phyloP scores from a whole-genome alignment of 768 basidiomycete species.

The Trametes meyenii region DNA sequence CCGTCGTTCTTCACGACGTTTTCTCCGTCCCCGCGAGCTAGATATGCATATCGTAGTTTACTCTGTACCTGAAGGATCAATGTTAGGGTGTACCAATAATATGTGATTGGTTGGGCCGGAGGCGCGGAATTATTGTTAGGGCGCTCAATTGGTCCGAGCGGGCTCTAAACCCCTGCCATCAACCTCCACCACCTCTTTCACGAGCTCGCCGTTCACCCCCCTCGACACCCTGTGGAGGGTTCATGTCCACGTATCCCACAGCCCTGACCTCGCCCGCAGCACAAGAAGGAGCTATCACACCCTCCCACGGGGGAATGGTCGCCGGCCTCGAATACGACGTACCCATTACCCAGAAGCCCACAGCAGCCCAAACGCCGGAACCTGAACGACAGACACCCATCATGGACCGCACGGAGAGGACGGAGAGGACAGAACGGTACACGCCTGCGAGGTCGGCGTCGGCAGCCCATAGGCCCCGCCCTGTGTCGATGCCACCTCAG shows the following conservation, averaged over 20 bases:
- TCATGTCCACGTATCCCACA: slow-evolving; percentile 54
- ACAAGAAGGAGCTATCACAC: slow-evolving; percentile 40
- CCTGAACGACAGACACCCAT: slow-evolving; percentile 34
- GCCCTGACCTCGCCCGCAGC: slow-evolving; percentile 26
- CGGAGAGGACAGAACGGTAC: slow-evolving; percentile 29
- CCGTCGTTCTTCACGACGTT: neutral
- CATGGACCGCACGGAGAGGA: slow-evolving; percentile 31
- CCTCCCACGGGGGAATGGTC: slow-evolving; percentile 58
- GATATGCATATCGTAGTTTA: neutral
- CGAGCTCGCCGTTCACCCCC: slow-evolving; percentile 13
- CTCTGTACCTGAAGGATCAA: slow-evolving; percentile 1
- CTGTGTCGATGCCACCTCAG: slow-evolving; percentile 79
- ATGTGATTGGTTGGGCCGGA: neutral
- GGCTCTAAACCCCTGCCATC: slow-evolving; percentile 14
- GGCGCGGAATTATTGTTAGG: slow-evolving; percentile 11
- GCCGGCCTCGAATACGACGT: slow-evolving; percentile 70
- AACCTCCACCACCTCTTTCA: slow-evolving; percentile 19
- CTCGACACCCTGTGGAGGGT: slow-evolving; percentile 14
- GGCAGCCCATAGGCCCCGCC: slow-evolving; percentile 49
- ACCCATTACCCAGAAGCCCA: slow-evolving; percentile 46
- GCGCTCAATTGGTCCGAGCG: neutral
- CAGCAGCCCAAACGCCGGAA: slow-evolving; percentile 19
- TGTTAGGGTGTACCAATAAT: slow-evolving; percentile 4
- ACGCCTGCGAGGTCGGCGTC: slow-evolving; percentile 31
- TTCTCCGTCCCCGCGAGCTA: neutral